Evolutionary conservation across 2,329 filamentous ascomycete species (phyloP).

Genomic region (Colletotrichum sp.): DNA sequence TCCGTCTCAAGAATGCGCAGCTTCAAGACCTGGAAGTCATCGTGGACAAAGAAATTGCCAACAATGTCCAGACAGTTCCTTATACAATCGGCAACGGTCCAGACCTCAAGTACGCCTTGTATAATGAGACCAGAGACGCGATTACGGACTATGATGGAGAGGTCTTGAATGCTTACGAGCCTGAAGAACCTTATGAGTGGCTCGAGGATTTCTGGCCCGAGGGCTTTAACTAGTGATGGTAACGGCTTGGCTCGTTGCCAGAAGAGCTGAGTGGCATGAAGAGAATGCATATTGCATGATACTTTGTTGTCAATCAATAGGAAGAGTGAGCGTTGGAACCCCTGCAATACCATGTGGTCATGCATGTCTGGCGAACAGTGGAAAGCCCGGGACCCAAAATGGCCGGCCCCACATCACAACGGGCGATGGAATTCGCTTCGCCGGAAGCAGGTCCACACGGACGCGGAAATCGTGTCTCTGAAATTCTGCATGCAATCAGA

Average conservation of each 20-base stretch:
- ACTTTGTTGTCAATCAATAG: background rate
- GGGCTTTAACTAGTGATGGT: constrained; percentile 22
- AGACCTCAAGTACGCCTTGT: constrained; percentile 31
- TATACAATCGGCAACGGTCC: constrained; percentile 28
- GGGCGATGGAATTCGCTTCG: background rate
- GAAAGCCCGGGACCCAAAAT: background rate
- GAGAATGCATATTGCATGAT: background rate
- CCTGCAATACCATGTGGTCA: background rate
- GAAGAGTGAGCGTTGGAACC: background rate
- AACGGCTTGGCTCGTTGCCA: background rate
- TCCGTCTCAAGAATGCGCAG: constrained; percentile 30
- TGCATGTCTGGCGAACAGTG: background rate
- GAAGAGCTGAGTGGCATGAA: background rate
- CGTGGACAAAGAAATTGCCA: constrained; percentile 31
- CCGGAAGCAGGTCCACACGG: background rate
- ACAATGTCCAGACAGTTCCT: constrained; percentile 31
- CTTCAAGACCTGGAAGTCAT: constrained; percentile 27
- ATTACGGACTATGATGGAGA: constrained; percentile 29
- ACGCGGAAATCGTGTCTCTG: background rate
- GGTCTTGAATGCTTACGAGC: constrained; percentile 25
- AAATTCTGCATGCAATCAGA: background rate
- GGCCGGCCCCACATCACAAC: background rate
- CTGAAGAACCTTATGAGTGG: constrained; percentile 54
- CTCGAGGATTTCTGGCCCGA: constrained; percentile 53
- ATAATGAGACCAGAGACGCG: constrained; percentile 29